A percentile compares a stretch with the other conserved stretches of the same genome.
Conservation (phyloP, 345 rosid species). For the Populus nigra region DNA sequence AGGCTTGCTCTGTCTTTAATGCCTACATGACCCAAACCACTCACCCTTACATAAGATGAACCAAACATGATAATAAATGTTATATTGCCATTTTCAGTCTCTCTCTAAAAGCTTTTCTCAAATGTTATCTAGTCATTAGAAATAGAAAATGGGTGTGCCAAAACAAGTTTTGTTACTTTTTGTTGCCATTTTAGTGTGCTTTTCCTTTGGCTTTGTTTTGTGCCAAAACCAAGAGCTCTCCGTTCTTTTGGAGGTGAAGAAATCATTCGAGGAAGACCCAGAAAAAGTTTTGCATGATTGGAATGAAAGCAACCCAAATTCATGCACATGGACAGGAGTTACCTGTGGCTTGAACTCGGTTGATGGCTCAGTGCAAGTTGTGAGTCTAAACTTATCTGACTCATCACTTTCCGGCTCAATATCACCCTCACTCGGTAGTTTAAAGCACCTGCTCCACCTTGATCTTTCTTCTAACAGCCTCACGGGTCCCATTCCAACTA, state of each 20-base stretch:
- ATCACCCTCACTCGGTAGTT: conserved; percentile 59
- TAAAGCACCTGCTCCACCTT: conserved; percentile 73
- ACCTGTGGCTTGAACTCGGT: conserved; percentile 44
- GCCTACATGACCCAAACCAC: not conserved
- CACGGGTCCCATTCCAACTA: conserved; percentile 81
- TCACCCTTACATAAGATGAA: not conserved
- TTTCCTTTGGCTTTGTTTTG: conserved; percentile 16
- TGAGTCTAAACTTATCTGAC: conserved; percentile 61
- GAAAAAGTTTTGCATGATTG: conserved; percentile 48
- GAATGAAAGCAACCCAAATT: conserved; percentile 45
- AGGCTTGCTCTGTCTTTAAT: not conserved
- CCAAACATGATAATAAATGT: not conserved
- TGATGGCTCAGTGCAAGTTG: conserved; percentile 35
- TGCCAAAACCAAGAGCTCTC: conserved; percentile 37
- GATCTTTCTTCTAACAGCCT: conserved; percentile 87
- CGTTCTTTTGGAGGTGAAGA: conserved; percentile 57
- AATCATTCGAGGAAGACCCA: conserved; percentile 38
- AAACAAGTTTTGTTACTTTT: not conserved
- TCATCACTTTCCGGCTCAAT: conserved; percentile 62
- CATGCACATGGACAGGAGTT: conserved; percentile 74
- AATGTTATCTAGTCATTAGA: not conserved
- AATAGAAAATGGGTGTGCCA: conserved; percentile 1
- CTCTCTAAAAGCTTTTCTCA: too few species aligned
- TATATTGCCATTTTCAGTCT: not conserved
- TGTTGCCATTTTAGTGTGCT: conserved; percentile 26